Evolutionary conservation across 2,329 filamentous ascomycete genomes (phyloP), one percentile per base, ranked within the genome.

Genomic region (Microdochium nivale): DNA sequence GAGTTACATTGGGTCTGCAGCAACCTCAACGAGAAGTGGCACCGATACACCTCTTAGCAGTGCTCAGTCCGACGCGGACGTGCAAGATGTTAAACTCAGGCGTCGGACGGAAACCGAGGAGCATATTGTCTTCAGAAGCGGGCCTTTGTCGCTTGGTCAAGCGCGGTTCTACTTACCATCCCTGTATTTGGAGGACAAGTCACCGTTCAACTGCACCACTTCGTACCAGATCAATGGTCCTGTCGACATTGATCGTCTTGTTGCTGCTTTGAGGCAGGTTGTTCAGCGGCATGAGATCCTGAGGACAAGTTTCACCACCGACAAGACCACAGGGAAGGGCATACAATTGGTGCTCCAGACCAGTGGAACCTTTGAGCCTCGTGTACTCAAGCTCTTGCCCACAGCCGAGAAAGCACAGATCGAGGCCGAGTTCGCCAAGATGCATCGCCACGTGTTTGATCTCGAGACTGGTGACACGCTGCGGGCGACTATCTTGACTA

Each of bases 171-270:
- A 62, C 61, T 61, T 64, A 48, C 49, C 62, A 1, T 33, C 40
- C 2, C 47, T 53, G 5, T 59, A 52, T 13, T 19, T 67, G 10
- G 49, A 69, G 5, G 61, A 72, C 48, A 55, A 57, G 19, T 65
- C 65, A 1, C 62, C 63, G 2, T 67, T 64, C 47, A 72, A 73
- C 50, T 58, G 66, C 25, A 64, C 65, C 1, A 51, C 60, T 3
- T 56, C 49, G 0, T 59, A 61, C 37, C 51, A 59, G 10, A 21
- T 71, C 2, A 55, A 23, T 2, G 70, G 70, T 1, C 48, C 49
- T 3, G 32, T 72, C 1, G 37, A 51, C 3, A 44, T 65, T 21
- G 52, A 55, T 3, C 49, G 56, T 4, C 55, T 71, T 25, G 55
- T 55, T 10, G 53, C 54, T 32, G 67, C 70, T 1, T 49, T 72